Evolutionary conservation across 352 stramenopile species (phyloP), one percentile per base, ranked within the genome.

Genomic region (Pythium brassicae): DNA sequence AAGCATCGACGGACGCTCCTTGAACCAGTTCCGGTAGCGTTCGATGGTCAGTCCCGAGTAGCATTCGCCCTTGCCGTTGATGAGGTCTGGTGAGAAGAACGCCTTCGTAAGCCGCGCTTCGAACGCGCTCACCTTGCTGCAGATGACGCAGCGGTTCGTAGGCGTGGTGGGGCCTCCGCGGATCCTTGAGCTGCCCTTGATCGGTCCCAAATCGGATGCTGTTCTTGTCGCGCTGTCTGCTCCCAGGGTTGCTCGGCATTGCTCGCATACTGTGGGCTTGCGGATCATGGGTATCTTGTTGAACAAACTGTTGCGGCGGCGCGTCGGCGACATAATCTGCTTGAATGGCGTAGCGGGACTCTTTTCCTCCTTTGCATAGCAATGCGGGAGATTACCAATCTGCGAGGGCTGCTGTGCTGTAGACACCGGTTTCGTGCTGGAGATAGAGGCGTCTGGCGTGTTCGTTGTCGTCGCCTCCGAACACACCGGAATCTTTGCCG

Each of bases 21-120:
- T 43, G 57, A 71, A 68, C 63, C 63, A 71, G 20, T 56, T 32
- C 6, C 55, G 63, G 25, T 71, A 71, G 55, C 52, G 59, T 23
- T 57, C 61, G 34, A 37, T 19, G 2, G 50, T 29, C 0, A 71
- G 25, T 1, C 63, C 63, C 4, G 60, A 32, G 20, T 68, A 71
- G 19, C 35, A 26, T 26, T 49, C 60, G 23, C 63, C 50, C 48
- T 65, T 71, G 7, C 60, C 63, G 20, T 45, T 50, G 12, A 42
- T n/a, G 11, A 46, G 48, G 2, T 34, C 32, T 1, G 63, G 58
- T 14, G 52, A 61, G 43, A 71, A 71, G 44, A 59, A 71, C 10
- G 55, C 45, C 29, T 58, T 61, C 17, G 60, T 23, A 0, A 71
- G 55, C 25, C 65, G 60, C 3, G 27, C 20, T 32, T 71, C 60